Base-by-base conservation (phyloP, 441 rosid species). In the Eruca vesicaria region DNA sequence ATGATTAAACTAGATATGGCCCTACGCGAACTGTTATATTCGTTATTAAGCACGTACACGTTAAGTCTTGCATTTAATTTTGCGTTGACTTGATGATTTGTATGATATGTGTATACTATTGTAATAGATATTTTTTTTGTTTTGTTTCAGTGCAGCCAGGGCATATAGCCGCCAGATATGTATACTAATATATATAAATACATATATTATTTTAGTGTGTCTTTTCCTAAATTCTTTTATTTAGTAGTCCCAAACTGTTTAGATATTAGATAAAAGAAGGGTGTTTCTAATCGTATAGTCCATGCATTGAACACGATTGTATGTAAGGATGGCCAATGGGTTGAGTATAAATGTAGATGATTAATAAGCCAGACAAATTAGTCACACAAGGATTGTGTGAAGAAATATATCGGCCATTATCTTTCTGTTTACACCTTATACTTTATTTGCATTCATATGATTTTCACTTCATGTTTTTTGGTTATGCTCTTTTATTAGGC, bases 11-110 rank as follows among this genome's bases (percentile, higher is more conserved):
- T 43, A 56, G 29, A 7, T 20, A 43, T 56, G 66, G 71, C 60
- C 75, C 79, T 69, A 76, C 66, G 62, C 18, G 41, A 41, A 56
- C 45, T 76, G 23, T 70, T 48, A 35, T 68, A n/a, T 50, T 16
- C 15, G 2, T 50, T 18, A 4, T 9, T 26, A 15, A 67, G 33
- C 45, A 41, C 52, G 63, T 76, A 69, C 79, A 76, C 79, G 79
- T 41, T 69, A 76, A 69, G 66, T 56, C 61, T 43, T 5, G 55
- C 63, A 70, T 56, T 69, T 29, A 76, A 61, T 68, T 18, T 21
- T 75, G 33, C 38, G 35, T 26, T 75, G 78, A 61, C 73, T 53
- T 68, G 18, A 16, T 45, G 4, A 29, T 50, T 10, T 18, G 31
- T 64, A 23, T 32, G 14, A 8, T 26, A 14, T 19, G 0, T 21